Evolutionary conservation across 2,329 filamentous ascomycete genomes (phyloP).

Genomic region (Exophiala calicioides): DNA sequence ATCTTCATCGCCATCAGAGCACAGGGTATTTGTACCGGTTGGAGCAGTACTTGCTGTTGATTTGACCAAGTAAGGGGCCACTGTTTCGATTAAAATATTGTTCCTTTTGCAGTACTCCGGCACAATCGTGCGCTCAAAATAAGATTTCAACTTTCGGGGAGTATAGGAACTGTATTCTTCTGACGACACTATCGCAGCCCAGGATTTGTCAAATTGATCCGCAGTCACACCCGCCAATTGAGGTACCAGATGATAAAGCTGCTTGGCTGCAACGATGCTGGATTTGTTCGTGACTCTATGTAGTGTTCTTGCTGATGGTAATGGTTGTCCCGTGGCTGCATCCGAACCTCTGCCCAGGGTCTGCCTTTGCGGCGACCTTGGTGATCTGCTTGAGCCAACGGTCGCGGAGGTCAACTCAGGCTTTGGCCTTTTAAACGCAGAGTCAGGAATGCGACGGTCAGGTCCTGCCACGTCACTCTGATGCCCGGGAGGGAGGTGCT

Average conservation of each 20-base stretch:
- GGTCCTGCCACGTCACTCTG: too few relatives aligned
- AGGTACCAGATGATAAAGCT: slow-evolving; percentile 30
- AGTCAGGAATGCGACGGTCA: too few relatives aligned
- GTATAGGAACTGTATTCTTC: slow-evolving; percentile 19
- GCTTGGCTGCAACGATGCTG: too few relatives aligned
- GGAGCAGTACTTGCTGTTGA: too few relatives aligned
- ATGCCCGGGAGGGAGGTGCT: not conserved
- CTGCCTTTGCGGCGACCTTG: too few relatives aligned
- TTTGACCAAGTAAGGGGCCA: slow-evolving; percentile 17
- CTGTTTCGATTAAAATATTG: slow-evolving; percentile 11
- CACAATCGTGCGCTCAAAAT: slow-evolving; percentile 24
- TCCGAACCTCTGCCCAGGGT: too few relatives aligned
- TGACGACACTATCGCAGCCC: slow-evolving; percentile 31
- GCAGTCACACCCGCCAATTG: slow-evolving; percentile 29
- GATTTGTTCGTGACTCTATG: too few relatives aligned
- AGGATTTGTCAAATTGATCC: slow-evolving; percentile 27
- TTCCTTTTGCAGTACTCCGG: slow-evolving; percentile 29
- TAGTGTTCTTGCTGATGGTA: too few relatives aligned
- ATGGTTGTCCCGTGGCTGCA: too few relatives aligned
- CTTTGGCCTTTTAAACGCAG: not conserved
- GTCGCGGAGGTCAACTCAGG: too few relatives aligned
- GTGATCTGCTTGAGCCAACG: not conserved
- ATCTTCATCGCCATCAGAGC: not conserved
- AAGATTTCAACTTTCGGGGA: slow-evolving; percentile 26
- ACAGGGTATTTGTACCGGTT: too few relatives aligned